Evolutionary conservation across 108 stramenopile genomes (phyloP).

Genomic region (Nitzschia palea): DNA sequence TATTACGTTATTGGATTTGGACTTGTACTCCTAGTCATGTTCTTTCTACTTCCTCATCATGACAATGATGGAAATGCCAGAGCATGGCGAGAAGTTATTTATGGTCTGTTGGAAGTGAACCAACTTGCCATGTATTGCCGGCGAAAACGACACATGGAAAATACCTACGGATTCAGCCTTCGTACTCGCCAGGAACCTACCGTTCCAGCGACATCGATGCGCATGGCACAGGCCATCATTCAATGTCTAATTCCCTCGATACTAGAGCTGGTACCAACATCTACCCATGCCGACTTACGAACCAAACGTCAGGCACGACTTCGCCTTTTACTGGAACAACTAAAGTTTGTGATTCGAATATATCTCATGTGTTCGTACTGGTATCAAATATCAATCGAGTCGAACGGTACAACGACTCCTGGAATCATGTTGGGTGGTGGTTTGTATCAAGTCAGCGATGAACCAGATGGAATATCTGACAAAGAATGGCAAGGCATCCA

Average conservation of each 20-base stretch:
- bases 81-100: constrained; percentile 36
- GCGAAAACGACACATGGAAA: background rate
- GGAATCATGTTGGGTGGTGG: constrained; percentile 38
- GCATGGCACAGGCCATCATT: constrained; percentile 21
- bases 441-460: constrained; percentile 11
- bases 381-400: constrained; percentile 22
- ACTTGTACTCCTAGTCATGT: background rate
- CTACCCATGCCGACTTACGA: background rate
- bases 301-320: background rate
- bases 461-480: constrained; percentile 5
- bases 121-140: constrained; percentile 30
- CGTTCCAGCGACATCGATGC: constrained; percentile 22
- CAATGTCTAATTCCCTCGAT: constrained; percentile 42
- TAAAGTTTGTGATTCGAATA: constrained; percentile 41
- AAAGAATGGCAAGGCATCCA: constrained; percentile 6
- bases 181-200: background rate
- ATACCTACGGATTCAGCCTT: constrained; percentile 21
- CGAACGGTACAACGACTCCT: background rate
- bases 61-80: constrained; percentile 1
- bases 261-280: constrained; percentile 7
- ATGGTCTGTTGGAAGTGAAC: constrained; percentile 44
- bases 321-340: constrained; percentile 36
- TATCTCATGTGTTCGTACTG: constrained; percentile 39
- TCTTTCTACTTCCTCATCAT: constrained; percentile 41
- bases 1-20: too few species aligned